Evolutionary conservation across 129 eudicot species (phyloP).

Genomic region (Chrysanthemum lavandulifolium): DNA sequence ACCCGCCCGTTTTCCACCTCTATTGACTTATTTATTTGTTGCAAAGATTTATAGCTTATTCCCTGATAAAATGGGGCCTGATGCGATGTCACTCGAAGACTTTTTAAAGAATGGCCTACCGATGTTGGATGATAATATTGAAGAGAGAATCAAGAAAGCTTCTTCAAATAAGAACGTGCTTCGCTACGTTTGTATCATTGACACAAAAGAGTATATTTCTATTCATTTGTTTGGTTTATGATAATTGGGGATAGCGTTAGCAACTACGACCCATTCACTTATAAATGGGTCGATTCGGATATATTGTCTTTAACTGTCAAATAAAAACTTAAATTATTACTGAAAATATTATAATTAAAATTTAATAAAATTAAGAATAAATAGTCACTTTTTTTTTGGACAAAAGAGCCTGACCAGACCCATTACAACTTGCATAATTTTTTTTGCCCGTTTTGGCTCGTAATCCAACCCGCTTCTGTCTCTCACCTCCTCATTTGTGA

Average conservation of each 20-base stretch:
- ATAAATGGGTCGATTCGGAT: too few relatives aligned
- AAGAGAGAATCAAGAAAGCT: slow-evolving; percentile 63
- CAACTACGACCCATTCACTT: too few relatives aligned
- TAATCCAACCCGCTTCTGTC: too few relatives aligned
- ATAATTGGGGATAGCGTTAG: neutral
- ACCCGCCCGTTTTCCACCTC: neutral
- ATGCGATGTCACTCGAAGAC: slow-evolving; percentile 65
- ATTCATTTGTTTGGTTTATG: slow-evolving; percentile 3
- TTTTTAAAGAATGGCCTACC: slow-evolving; percentile 77
- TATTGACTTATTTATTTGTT: slow-evolving; percentile 12
- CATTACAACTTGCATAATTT: too few relatives aligned
- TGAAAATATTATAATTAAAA: too few relatives aligned
- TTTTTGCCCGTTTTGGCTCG: too few relatives aligned
- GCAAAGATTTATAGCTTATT: slow-evolving; percentile 78
- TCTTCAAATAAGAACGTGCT: slow-evolving; percentile 72
- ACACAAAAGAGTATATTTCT: neutral
- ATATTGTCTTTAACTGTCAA: too few relatives aligned
- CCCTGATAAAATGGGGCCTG: slow-evolving; percentile 81
- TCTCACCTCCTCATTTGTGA: too few relatives aligned
- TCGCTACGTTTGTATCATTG: slow-evolving; percentile 86
- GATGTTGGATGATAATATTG: slow-evolving; percentile 62
- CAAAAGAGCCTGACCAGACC: too few relatives aligned
- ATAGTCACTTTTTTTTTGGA: too few relatives aligned
- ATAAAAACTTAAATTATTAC: too few relatives aligned
- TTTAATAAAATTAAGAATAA: too few relatives aligned